Evolutionary conservation across 352 stramenopile genomes (phyloP).

Genomic region (Globisporangium camurandrum): DNA sequence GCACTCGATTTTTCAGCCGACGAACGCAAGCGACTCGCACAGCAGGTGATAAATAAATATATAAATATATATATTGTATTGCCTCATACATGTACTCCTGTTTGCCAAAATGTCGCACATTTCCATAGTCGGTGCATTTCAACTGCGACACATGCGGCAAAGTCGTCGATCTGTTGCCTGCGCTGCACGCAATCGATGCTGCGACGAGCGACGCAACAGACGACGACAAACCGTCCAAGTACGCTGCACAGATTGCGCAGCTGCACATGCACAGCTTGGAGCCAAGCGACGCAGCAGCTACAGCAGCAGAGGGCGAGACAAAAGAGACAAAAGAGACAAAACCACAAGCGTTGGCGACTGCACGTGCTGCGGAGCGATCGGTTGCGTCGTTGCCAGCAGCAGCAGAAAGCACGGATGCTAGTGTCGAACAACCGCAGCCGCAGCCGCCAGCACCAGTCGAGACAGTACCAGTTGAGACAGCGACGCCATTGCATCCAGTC

Average conservation of each 20-base stretch:
- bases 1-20: slow-evolving; percentile 68
- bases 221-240: slow-evolving; percentile 42
- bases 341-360: too few species aligned
- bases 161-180: slow-evolving; percentile 58
- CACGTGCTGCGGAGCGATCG: too few species aligned
- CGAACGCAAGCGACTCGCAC: slow-evolving; percentile 52
- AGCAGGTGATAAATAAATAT: slow-evolving; percentile 27
- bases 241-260: slow-evolving; percentile 73
- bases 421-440: neutral
- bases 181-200: too few species aligned
- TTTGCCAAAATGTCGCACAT: neutral
- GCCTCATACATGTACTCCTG: neutral
- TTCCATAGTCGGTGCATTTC: slow-evolving; percentile 52
- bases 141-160: slow-evolving; percentile 70
- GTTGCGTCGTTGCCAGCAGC: too few species aligned
- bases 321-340: too few species aligned
- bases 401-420: neutral
- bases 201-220: slow-evolving; percentile 11
- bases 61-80: neutral
- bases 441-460: neutral
- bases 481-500: neutral
- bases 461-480: neutral
- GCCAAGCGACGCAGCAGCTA: neutral
- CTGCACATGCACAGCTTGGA: slow-evolving; percentile 76
- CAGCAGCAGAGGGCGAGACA: too few species aligned